Evolutionary conservation across 108 stramenopile species (phyloP).

Genomic region (Hondaea fermentalgiana): DNA sequence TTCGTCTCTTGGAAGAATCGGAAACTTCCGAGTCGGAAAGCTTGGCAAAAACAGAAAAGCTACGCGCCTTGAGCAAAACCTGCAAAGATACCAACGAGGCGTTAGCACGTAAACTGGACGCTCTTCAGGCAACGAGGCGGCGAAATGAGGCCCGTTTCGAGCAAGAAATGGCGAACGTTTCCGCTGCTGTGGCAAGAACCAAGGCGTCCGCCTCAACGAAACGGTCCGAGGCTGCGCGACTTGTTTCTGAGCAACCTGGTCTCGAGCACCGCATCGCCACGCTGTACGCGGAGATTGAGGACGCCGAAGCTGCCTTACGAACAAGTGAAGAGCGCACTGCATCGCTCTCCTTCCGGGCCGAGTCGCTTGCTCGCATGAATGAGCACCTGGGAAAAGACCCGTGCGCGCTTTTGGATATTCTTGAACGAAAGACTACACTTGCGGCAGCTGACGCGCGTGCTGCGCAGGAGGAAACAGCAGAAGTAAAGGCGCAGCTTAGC

Average conservation of each 20-base stretch:
- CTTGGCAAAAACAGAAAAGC: neutral
- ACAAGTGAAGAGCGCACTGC: neutral
- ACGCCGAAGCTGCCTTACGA: neutral
- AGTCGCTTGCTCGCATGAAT: neutral
- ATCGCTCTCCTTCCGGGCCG: neutral
- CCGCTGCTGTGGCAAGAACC: neutral
- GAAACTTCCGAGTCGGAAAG: neutral
- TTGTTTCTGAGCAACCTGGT: neutral
- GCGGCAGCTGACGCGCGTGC: neutral
- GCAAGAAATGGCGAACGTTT: neutral
- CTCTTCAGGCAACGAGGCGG: no score
- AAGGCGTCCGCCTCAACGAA: neutral
- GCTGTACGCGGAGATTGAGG: neutral
- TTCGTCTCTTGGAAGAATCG: neutral
- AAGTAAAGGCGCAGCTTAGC: neutral
- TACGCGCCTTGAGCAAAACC: neutral
- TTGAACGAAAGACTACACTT: neutral
- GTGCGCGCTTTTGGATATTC: neutral
- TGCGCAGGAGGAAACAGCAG: neutral
- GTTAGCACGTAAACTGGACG: no score
- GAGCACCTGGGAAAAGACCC: neutral
- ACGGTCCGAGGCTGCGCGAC: neutral
- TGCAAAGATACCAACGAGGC: no score
- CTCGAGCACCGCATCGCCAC: neutral
- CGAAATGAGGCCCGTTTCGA: neutral